phyloP scores from a whole-genome alignment of 2,329 filamentous ascomycete species.

The Basipetospora sp. region DNA sequence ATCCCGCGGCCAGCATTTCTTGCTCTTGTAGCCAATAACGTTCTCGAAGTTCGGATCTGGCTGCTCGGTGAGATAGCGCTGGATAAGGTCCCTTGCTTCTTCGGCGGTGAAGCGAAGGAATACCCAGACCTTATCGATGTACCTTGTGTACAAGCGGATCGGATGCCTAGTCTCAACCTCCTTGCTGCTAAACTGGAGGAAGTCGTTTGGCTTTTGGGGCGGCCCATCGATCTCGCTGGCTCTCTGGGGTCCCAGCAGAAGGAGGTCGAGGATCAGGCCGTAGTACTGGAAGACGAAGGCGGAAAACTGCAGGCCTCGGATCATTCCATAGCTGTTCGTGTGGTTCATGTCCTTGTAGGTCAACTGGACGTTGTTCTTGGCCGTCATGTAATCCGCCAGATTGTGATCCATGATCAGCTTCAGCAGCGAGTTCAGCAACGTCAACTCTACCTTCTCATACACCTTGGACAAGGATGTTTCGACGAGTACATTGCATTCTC shows the following conservation, averaged over 20 bases:
- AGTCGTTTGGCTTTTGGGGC: constrained; percentile 87
- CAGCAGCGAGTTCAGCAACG: constrained; percentile 80
- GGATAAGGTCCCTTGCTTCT: constrained; percentile 87
- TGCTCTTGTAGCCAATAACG: constrained; percentile 96
- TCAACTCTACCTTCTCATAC: constrained; percentile 97
- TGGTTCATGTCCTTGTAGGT: constrained; percentile 99
- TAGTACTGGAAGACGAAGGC: constrained; percentile 99
- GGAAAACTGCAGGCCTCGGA: constrained; percentile 92
- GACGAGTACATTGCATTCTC: constrained; percentile 96
- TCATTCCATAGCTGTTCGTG: constrained; percentile 96
- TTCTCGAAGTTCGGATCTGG: constrained; percentile 99
- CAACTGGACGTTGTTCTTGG: constrained; percentile 97
- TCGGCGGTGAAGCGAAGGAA: constrained; percentile 89
- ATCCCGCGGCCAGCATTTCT: constrained; percentile 98
- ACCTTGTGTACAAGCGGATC: constrained; percentile 91
- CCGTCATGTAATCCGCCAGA: constrained; percentile 94
- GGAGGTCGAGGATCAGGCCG: constrained; percentile 80
- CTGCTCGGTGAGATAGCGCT: constrained; percentile 93
- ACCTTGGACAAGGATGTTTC: constrained; percentile 98
- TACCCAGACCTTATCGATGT: constrained; percentile 97
- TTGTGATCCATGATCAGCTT: constrained; percentile 99
- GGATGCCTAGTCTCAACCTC: constrained; percentile 87
- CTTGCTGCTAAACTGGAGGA: constrained; percentile 87
- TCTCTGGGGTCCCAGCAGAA: constrained; percentile 81
- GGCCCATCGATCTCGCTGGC: constrained; percentile 97